Evolutionary conservation across 163 green algal species (phyloP).

Genomic region (Chlamydomonas reinhardtii): DNA sequence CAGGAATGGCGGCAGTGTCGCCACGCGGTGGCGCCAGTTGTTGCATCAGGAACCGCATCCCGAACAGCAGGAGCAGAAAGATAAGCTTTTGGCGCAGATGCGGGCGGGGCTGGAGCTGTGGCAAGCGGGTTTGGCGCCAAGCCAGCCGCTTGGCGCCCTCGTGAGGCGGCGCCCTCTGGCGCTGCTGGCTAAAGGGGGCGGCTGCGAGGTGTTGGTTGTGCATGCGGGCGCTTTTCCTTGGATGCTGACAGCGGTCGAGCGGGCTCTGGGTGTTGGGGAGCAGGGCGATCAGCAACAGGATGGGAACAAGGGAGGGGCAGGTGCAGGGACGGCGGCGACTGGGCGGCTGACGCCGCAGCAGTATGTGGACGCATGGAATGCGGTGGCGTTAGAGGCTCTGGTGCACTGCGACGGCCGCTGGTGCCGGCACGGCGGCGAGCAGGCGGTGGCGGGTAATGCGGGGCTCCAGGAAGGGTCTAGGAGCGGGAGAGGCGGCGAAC

Average conservation of each 20-base stretch:
- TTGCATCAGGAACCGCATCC: too few relatives aligned
- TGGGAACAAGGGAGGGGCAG: too few relatives aligned
- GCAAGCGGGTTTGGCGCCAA: neutral
- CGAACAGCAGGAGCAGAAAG: neutral
- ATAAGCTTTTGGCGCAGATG: neutral
- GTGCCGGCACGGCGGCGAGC: neutral
- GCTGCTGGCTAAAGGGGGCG: slow-evolving; percentile 1
- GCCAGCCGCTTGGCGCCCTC: neutral
- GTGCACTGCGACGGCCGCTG: neutral
- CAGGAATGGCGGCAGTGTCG: too few relatives aligned
- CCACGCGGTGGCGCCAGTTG: neutral
- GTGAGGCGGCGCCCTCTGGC: slow-evolving; percentile 14
- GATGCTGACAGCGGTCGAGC: neutral
- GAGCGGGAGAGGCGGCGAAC: too few relatives aligned
- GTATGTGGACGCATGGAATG: slow-evolving; percentile 39
- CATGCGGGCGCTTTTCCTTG: slow-evolving; percentile 41
- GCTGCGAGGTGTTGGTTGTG: slow-evolving; percentile 21
- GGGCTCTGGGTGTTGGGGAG: too few relatives aligned
- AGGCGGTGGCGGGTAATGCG: neutral
- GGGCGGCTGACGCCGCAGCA: neutral
- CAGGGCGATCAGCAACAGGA: too few relatives aligned
- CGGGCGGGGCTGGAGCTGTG: neutral
- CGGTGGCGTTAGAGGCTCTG: neutral
- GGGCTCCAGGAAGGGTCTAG: neutral
- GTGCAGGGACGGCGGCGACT: neutral